Percentiles rank a stretch among this genome's conserved stretches.
Evolutionary conservation across 352 stramenopile genomes (phyloP).

Genomic region (Aphanomyces cochlioides): DNA sequence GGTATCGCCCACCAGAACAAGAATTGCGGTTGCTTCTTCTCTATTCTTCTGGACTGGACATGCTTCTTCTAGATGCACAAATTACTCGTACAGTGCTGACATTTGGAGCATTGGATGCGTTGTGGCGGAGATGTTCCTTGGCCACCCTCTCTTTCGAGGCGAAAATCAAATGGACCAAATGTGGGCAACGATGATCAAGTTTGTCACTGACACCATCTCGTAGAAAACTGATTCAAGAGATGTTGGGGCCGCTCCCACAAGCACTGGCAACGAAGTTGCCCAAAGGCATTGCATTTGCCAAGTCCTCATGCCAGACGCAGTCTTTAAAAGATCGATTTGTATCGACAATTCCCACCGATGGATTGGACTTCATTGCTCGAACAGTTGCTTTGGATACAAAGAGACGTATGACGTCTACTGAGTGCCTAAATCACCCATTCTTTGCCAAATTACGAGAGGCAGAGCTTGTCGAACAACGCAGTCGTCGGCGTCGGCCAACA

Average conservation of each 20-base stretch:
- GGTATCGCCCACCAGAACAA: slow-evolving; percentile 79
- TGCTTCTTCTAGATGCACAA: slow-evolving; percentile 45
- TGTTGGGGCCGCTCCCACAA: slow-evolving; percentile 53
- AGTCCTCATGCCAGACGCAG: slow-evolving; percentile 37
- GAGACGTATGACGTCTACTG: slow-evolving; percentile 46
- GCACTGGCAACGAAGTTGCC: slow-evolving; percentile 46
- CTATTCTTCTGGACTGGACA: background rate
- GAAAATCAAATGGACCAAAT: slow-evolving; percentile 79
- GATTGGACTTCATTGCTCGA: slow-evolving; percentile 59
- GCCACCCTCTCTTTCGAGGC: slow-evolving; percentile 68
- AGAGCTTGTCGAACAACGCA: slow-evolving; percentile 36
- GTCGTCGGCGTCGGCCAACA: slow-evolving; percentile 33
- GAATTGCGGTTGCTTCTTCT: slow-evolving; percentile 50
- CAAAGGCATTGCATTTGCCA: slow-evolving; percentile 43
- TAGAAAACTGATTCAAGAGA: slow-evolving; percentile 73
- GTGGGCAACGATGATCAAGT: slow-evolving; percentile 34
- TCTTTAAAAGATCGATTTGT: slow-evolving; percentile 49
- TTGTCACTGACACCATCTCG: background rate
- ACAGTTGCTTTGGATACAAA: slow-evolving; percentile 64
- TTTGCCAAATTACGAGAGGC: slow-evolving; percentile 50
- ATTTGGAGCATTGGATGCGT: slow-evolving; percentile 81
- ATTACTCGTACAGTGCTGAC: slow-evolving; percentile 78
- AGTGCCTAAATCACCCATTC: slow-evolving; percentile 58
- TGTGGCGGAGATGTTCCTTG: slow-evolving; percentile 67
- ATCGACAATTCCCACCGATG: slow-evolving; percentile 46